These are phyloP conservation scores for Globisporangium middletonii DNA, from an alignment of 352 stramenopile genomes.

Conservation along the genomic window DNA sequence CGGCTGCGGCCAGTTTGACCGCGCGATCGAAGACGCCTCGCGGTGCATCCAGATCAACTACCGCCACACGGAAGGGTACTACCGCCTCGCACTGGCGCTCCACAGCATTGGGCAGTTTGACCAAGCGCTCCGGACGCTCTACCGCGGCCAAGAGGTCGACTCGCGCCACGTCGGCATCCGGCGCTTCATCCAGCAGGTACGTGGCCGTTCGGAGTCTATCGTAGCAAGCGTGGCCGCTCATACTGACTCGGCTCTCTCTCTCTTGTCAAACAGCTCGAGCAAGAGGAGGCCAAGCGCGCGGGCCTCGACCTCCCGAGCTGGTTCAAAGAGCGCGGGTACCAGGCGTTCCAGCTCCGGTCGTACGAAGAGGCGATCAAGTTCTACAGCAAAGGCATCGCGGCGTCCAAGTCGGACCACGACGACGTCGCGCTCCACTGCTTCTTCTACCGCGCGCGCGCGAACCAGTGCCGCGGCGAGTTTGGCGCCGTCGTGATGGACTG, in stretches of 20 bases:
- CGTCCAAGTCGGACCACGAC: conserved; percentile 37
- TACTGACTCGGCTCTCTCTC: neutral
- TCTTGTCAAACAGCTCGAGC: conserved; percentile 26
- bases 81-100: conserved; percentile 40
- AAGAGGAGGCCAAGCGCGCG: conserved; percentile 29
- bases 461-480: conserved; percentile 49
- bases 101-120: conserved; percentile 37
- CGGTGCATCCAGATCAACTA: conserved; percentile 61
- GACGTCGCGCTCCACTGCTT: conserved; percentile 51
- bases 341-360: conserved; percentile 86
- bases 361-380: conserved; percentile 88
- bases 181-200: conserved; percentile 32
- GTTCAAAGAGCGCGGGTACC: conserved; percentile 83
- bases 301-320: conserved; percentile 27
- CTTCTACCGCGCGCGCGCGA: conserved; percentile 46
- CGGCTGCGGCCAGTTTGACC: conserved; percentile 25
- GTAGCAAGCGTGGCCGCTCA: neutral
- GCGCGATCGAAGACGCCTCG: conserved; percentile 45
- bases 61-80: conserved; percentile 49
- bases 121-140: conserved; percentile 45
- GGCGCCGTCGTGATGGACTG: conserved; percentile 44
- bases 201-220: neutral
- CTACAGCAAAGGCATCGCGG: conserved; percentile 88
- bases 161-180: conserved; percentile 30
- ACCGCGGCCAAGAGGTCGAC: conserved; percentile 49